Evolutionary conservation across 176 grass and related monocot species (phyloP).

Genomic region (Cenchrus americanus): DNA sequence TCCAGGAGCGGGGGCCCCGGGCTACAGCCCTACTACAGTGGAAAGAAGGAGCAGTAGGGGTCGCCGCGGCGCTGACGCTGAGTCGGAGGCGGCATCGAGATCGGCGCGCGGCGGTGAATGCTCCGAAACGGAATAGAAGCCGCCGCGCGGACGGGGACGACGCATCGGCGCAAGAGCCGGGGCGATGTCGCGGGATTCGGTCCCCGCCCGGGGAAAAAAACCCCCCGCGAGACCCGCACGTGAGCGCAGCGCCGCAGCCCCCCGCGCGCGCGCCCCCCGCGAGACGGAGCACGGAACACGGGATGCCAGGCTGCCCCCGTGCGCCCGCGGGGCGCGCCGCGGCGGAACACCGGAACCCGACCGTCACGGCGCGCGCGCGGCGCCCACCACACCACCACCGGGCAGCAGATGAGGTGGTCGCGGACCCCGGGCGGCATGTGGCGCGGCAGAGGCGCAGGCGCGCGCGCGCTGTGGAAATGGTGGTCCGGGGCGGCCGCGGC

Average conservation of each 20-base stretch:
- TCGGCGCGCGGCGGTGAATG: constrained; percentile 40
- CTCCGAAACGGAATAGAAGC: constrained; percentile 46
- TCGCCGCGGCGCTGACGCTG: background rate
- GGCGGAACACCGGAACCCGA: background rate
- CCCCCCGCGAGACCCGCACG: constrained; percentile 30
- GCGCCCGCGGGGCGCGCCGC: background rate
- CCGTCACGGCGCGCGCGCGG: background rate
- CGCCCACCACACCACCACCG: too few species aligned
- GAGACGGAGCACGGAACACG: background rate
- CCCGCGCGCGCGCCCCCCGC: background rate
- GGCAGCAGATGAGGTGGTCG: background rate
- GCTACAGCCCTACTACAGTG: background rate
- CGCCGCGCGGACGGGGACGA: background rate
- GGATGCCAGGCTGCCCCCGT: background rate
- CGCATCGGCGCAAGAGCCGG: constrained; percentile 44
- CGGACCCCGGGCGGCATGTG: background rate
- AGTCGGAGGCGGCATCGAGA: constrained; percentile 5
- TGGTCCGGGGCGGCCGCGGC: constrained; percentile 23
- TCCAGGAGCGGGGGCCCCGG: background rate
- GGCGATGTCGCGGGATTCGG: constrained; percentile 44
- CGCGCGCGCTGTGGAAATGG: background rate
- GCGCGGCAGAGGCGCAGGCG: background rate
- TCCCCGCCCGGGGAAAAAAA: background rate
- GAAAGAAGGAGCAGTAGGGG: background rate
- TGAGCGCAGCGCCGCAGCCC: constrained; percentile 5